phyloP scores from a whole-genome alignment of 495 filamentous ascomycete genomes.

The Pseudevernia furfuracea region DNA sequence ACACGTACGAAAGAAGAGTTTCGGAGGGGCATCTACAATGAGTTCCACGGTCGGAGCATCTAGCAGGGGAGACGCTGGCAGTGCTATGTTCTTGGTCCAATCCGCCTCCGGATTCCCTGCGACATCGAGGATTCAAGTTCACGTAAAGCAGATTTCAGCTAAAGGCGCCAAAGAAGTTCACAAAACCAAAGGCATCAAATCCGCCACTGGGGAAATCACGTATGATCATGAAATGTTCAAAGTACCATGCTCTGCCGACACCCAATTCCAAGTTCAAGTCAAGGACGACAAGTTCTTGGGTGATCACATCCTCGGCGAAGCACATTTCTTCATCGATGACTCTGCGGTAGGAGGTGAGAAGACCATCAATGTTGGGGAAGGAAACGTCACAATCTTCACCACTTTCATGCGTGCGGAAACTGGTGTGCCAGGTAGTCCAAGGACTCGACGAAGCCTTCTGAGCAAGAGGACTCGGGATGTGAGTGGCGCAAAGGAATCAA shows the following conservation, averaged over 20 bases:
- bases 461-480: slow-evolving; percentile 41
- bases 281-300: slow-evolving; percentile 77
- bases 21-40: slow-evolving; percentile 52
- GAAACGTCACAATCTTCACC: slow-evolving; percentile 59
- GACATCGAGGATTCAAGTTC: slow-evolving; percentile 72
- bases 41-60: slow-evolving; percentile 47
- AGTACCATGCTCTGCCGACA: slow-evolving; percentile 67
- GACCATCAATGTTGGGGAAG: slow-evolving; percentile 58
- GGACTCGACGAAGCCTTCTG: slow-evolving; percentile 47
- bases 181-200: slow-evolving; percentile 77
- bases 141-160: slow-evolving; percentile 54
- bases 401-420: slow-evolving; percentile 43
- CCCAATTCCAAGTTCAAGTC: slow-evolving; percentile 77
- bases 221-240: slow-evolving; percentile 73
- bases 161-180: slow-evolving; percentile 70
- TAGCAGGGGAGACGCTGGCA: slow-evolving; percentile 54
- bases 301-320: slow-evolving; percentile 76
- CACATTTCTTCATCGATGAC: slow-evolving; percentile 83
- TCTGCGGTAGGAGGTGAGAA: slow-evolving; percentile 59
- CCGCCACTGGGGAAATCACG: slow-evolving; percentile 47
- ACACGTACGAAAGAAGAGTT: slow-evolving; percentile 50
- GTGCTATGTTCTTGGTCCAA: slow-evolving; percentile 71
- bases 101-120: slow-evolving; percentile 72
- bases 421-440: slow-evolving; percentile 48
- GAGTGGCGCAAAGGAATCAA: slow-evolving; percentile 19